Evolutionary conservation across 2,329 filamentous ascomycete species (phyloP), one percentile per base, ranked within the genome.

Genomic region (Aspergillus latus): DNA sequence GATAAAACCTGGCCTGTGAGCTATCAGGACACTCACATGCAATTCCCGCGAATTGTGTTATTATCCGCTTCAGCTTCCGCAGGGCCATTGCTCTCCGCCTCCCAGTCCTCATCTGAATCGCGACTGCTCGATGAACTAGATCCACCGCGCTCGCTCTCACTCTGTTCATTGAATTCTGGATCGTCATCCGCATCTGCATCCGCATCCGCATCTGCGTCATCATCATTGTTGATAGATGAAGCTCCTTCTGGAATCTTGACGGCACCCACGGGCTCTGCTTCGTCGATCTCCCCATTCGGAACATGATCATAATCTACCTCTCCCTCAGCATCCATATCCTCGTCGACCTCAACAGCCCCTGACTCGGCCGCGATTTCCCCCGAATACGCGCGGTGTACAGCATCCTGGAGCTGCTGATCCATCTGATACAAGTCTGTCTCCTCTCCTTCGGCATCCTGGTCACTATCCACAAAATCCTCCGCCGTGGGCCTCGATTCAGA

Each of bases 71-170:
- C 54, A 9, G 13, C 49, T 21, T 57, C 54, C 15, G 78, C 77
- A 36, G 63, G 69, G 51, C 70, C 74, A 59, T 80, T 80, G 55
- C 76, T 77, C 57, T 76, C 76, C 9, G 68, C 80, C 69, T 81
- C 77, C 70, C 76, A 77, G 40, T 81, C 76, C 52, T 76, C 80
- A 60, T 85, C 83, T 9, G 82, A 86, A 40, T 83, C 84, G 8
- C 80, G 82, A 36, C 82, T 84, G 51, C 75, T 79, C 40, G 63
- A 67, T 43, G 70, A 62, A 52, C 69, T 65, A 26, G 71, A 74
- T 15, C 72, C 74, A 54, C 72, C 73, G 56, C 76, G 71, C 15
- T 78, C 74, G 45, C 67, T 69, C 30, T 71, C 69, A 59, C 72
- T 72, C 28, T 72, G 67, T 52, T 74, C 68, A 26, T 74, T 70